Percentiles rank a stretch among this genome's conserved stretches.
Evolutionary conservation across 257 asterid genomes (phyloP).

Genomic region (Nicotiana tabacum): DNA sequence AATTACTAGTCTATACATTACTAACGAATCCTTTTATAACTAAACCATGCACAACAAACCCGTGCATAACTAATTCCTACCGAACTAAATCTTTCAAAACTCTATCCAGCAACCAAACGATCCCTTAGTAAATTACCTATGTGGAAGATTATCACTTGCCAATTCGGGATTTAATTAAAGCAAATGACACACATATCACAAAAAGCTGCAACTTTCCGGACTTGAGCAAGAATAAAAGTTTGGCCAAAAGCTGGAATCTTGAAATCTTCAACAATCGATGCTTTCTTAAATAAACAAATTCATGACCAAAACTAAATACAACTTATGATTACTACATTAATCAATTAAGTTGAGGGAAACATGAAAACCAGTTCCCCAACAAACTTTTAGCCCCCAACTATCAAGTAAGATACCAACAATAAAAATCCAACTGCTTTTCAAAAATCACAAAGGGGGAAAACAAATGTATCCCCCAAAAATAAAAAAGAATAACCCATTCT

Average conservation of each 20-base stretch:
- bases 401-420: neutral
- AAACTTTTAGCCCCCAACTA: conserved; percentile 8
- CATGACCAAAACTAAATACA: conserved; percentile 7
- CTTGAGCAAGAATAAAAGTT: neutral
- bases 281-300: neutral
- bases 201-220: neutral
- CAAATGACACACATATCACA: neutral
- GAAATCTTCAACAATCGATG: neutral
- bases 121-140: too few species aligned
- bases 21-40: too few species aligned
- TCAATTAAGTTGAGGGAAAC: neutral
- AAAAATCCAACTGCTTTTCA: neutral
- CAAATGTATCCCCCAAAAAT: neutral
- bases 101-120: too few species aligned
- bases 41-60: too few species aligned
- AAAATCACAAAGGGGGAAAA: neutral
- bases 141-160: too few species aligned
- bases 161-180: too few species aligned
- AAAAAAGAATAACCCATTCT: neutral
- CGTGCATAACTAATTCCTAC: too few species aligned
- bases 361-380: conserved; percentile 13
- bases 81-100: too few species aligned
- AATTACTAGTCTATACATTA: too few species aligned
- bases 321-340: neutral
- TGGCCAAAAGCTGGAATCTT: neutral